Conservation (phyloP, 192 early-diverging fungal genomes). For the Mortierella claussenii region DNA sequence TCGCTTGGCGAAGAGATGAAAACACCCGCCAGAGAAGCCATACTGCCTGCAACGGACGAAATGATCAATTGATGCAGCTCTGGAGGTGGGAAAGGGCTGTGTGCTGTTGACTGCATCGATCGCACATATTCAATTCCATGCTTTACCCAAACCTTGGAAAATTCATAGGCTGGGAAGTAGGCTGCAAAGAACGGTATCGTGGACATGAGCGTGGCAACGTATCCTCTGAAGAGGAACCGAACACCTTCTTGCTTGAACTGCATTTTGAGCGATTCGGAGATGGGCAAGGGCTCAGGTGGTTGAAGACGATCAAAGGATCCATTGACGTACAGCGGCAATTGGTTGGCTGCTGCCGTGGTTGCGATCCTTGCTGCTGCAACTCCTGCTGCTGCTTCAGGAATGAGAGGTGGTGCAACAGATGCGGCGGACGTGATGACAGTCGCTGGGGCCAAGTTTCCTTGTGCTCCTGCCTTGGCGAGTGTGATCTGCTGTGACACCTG, state of each 20-base stretch:
- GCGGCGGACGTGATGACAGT: conserved; percentile 9
- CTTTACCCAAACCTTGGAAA: conserved; percentile 33
- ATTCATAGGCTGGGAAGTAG: conserved; percentile 54
- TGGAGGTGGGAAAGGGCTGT: conserved; percentile 33
- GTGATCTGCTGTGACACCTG: conserved; percentile 53
- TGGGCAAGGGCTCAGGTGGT: conserved; percentile 24
- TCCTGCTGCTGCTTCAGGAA: conserved; percentile 5
- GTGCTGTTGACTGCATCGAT: not conserved
- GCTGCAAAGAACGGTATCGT: conserved; percentile 55
- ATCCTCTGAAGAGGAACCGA: conserved; percentile 55
- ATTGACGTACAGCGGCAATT: conserved; percentile 28
- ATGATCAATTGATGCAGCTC: conserved; percentile 43
- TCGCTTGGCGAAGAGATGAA: conserved; percentile 47
- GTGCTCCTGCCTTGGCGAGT: conserved; percentile 41
- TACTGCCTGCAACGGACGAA: conserved; percentile 42
- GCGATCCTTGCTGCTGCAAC: not conserved
- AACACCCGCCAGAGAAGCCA: conserved; percentile 37
- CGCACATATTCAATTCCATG: conserved; percentile 36
- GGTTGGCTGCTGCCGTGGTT: conserved; percentile 16
- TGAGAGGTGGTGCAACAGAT: conserved; percentile 22
- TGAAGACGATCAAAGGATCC: conserved; percentile 33
- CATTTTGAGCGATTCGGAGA: conserved; percentile 37
- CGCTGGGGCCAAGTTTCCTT: conserved; percentile 25
- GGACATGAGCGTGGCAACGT: conserved; percentile 46
- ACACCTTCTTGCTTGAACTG: conserved; percentile 47